Conservation (phyloP, 148 eudicot species). For the Cornus kousa region DNA sequence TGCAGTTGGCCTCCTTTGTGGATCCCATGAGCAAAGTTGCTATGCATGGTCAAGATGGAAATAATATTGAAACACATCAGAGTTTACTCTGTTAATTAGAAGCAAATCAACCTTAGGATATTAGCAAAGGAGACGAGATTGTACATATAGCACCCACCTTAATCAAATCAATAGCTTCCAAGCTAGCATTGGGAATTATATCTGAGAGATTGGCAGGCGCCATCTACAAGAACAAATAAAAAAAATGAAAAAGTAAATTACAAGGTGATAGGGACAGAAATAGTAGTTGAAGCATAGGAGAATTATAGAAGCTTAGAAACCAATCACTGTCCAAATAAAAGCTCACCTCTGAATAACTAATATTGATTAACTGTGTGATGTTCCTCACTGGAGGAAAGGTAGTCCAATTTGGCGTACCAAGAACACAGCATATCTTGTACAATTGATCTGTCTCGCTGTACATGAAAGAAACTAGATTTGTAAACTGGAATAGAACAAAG, state of each 20-base stretch:
- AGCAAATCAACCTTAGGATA: conserved; percentile 1
- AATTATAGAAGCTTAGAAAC: background rate
- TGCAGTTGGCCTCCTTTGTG: conserved; percentile 84
- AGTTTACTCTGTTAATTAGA: background rate
- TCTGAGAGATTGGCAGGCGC: conserved; percentile 63
- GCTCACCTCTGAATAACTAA: conserved; percentile 65
- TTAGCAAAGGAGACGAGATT: background rate
- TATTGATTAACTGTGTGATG: conserved; percentile 46
- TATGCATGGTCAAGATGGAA: conserved; percentile 26
- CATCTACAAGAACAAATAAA: conserved; percentile 35
- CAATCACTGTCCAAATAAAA: conserved; percentile 1
- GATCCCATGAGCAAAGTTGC: conserved; percentile 94
- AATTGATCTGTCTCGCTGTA: conserved; percentile 89
- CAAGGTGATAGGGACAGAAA: background rate
- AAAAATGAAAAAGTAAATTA: conserved; percentile 3
- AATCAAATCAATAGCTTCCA: conserved; percentile 84
- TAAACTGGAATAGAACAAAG: background rate
- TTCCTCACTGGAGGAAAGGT: conserved; percentile 66
- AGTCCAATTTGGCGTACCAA: conserved; percentile 76
- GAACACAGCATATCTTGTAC: conserved; percentile 88
- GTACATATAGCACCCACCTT: conserved; percentile 43
- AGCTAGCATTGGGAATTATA: conserved; percentile 74
- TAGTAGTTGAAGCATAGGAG: background rate
- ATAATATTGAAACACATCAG: background rate
- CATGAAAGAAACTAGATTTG: conserved; percentile 13